Evolutionary conservation across 768 basidiomycete genomes (phyloP).

Genomic region (Butyriboletus loyo): DNA sequence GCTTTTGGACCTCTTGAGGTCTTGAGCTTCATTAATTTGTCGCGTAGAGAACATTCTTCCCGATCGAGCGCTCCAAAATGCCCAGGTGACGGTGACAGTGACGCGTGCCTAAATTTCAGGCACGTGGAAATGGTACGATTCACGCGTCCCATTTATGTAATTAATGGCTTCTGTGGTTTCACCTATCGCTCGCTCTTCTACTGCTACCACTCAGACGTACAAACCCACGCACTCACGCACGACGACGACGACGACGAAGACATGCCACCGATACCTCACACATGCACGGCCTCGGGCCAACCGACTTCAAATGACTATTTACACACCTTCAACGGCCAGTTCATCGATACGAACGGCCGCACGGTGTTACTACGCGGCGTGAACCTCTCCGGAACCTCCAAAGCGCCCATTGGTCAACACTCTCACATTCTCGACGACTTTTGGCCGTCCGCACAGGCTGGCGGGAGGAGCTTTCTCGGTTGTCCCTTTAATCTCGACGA

Average conservation of each 20-base stretch:
- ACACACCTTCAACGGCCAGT: conserved; percentile 65
- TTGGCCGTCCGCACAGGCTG: conserved; percentile 75
- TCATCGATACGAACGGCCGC: conserved; percentile 72
- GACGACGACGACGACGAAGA: conserved; percentile 1
- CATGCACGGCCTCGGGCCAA: conserved; percentile 19
- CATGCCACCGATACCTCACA: conserved; percentile 19
- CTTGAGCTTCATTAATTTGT: conserved; percentile 1
- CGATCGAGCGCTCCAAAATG: neutral
- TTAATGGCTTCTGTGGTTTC: neutral
- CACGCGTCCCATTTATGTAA: neutral
- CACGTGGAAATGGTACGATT: conserved; percentile 22
- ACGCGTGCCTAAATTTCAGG: too few species aligned
- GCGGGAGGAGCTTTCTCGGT: conserved; percentile 68
- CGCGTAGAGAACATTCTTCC: neutral
- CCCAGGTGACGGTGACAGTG: too few species aligned
- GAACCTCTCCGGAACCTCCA: conserved; percentile 87
- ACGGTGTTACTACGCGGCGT: conserved; percentile 88
- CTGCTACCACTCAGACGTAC: neutral
- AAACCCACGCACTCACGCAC: too few species aligned
- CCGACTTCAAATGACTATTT: conserved; percentile 37
- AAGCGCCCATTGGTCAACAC: conserved; percentile 72
- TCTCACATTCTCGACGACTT: conserved; percentile 70
- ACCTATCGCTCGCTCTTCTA: neutral
- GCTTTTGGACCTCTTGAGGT: neutral
- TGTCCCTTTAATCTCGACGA: conserved; percentile 83